Evolutionary conservation across 2,329 filamentous ascomycete species (phyloP), one percentile per base, ranked within the genome.

Genomic region (Clonostachys chloroleuca): DNA sequence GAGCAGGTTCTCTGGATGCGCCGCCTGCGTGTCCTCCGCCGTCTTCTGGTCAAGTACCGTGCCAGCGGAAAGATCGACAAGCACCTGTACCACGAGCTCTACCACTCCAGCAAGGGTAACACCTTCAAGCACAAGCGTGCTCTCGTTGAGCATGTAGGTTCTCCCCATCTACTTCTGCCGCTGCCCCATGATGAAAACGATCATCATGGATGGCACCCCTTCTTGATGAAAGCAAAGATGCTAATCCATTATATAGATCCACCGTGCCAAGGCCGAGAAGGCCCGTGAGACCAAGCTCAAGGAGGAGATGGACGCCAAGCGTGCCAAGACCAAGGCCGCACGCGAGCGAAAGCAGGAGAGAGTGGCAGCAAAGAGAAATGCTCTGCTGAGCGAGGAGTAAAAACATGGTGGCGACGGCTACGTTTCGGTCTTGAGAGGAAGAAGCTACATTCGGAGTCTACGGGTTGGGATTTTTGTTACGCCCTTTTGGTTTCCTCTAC

Each of bases 81-180:
- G 87, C 94, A 99, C 84, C 91, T 99, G 55, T 99, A 99, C 86
- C 94, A 99, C 86, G 92, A 97, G 82, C 90, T 99, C 63, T 99
- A 99, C 86, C 94, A 96, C 78, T 82, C 95, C 73, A 94, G 89
- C 87, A 99, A 99, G 92, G 95, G 94, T 95, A 99, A 99, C 87
- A 92, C 94, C 75, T 99, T 99, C 89, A 99, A 99, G 92, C 94
- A 99, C 90, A 99, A 97, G 92, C 88, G 94, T 79, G 94, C 92
- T 70, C 87, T 99, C 67, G 91, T 99, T 73, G 94, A 99, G 86
- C 94, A 99, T 83, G 94, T 99, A 95, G 70, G 94, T 90, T 43
- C 14, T 34, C 37, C 37, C 40, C 12, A 44, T 34, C 24, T 14
- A 35, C 40, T 37, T 37, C 36, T 34, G 40, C 12, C 5, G 13